A percentile compares a stretch with the other conserved stretches of the same genome.
These are phyloP conservation scores for Penicillium paradoxum DNA, from an alignment of 495 filamentous ascomycete species.

Conservation along the genomic window DNA sequence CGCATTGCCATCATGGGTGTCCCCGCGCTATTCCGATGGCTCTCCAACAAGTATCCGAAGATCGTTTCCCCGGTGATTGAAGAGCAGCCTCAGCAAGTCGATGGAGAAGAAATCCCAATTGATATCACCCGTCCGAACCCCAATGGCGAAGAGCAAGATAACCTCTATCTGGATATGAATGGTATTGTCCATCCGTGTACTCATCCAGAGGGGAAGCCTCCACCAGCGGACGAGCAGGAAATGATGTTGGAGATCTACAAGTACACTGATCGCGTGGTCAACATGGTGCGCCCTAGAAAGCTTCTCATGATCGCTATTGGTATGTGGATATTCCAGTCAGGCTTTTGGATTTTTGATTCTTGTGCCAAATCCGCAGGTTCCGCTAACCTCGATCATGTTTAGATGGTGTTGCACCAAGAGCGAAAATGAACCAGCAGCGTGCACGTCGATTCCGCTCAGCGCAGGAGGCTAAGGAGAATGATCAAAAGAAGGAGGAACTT, in stretches of 20 bases:
- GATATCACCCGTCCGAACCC: conserved; percentile 83
- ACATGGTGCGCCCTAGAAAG: conserved; percentile 95
- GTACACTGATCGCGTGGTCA: conserved; percentile 95
- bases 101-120: conserved; percentile 77
- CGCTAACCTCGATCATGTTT: conserved; percentile 6
- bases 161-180: conserved; percentile 99
- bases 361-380: neutral
- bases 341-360: neutral
- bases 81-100: conserved; percentile 68
- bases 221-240: conserved; percentile 90
- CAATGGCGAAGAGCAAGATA: conserved; percentile 97
- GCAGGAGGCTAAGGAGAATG: conserved; percentile 89
- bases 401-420: conserved; percentile 92
- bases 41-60: conserved; percentile 93
- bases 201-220: conserved; percentile 88
- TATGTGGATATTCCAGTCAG: conserved; percentile 43
- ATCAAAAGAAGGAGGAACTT: conserved; percentile 83
- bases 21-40: conserved; percentile 88
- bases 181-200: conserved; percentile 99
- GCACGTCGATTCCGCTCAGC: conserved; percentile 87
- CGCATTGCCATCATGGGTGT: conserved; percentile 72
- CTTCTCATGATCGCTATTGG: conserved; percentile 96
- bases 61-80: conserved; percentile 90
- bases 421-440: conserved; percentile 98
- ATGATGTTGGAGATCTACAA: conserved; percentile 99